These are phyloP conservation scores for Phialemonium atrogriseum DNA, from an alignment of 2,329 filamentous ascomycete species.

Conservation along the genomic window DNA sequence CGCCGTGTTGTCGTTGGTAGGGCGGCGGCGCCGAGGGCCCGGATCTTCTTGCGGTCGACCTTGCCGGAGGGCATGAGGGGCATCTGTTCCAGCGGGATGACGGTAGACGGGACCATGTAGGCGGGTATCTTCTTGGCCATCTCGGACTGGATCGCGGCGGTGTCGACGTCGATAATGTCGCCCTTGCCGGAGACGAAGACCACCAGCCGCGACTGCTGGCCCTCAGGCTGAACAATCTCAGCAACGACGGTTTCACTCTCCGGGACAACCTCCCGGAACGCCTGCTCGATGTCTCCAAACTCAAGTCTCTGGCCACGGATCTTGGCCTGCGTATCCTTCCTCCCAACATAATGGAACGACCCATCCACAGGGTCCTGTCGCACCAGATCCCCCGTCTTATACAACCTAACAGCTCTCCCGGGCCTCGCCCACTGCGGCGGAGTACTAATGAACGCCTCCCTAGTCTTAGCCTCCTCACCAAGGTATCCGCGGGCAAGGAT, in stretches of 20 bases:
- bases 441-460: constrained; percentile 16
- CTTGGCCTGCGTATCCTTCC: constrained; percentile 44
- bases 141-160: constrained; percentile 19
- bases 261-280: constrained; percentile 3
- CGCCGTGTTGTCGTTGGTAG: constrained; percentile 1
- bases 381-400: constrained; percentile 33
- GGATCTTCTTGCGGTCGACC: constrained; percentile 39
- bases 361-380: constrained; percentile 24
- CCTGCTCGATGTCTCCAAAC: constrained; percentile 18
- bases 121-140: constrained; percentile 26
- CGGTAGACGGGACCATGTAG: constrained; percentile 41
- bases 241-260: constrained; percentile 4
- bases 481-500: constrained; percentile 36
- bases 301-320: constrained; percentile 43
- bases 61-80: constrained; percentile 40
- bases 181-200: constrained; percentile 3
- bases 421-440: not conserved
- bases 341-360: constrained; percentile 18
- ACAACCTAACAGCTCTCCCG: constrained; percentile 9
- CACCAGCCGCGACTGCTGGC: constrained; percentile 1
- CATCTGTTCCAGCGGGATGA: constrained; percentile 35
- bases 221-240: constrained; percentile 2
- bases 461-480: constrained; percentile 26
- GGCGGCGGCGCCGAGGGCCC: constrained; percentile 29
- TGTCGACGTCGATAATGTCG: constrained; percentile 11